phyloP scores from a whole-genome alignment of 176 grass and related monocot species.

The Carex myosuroides region DNA sequence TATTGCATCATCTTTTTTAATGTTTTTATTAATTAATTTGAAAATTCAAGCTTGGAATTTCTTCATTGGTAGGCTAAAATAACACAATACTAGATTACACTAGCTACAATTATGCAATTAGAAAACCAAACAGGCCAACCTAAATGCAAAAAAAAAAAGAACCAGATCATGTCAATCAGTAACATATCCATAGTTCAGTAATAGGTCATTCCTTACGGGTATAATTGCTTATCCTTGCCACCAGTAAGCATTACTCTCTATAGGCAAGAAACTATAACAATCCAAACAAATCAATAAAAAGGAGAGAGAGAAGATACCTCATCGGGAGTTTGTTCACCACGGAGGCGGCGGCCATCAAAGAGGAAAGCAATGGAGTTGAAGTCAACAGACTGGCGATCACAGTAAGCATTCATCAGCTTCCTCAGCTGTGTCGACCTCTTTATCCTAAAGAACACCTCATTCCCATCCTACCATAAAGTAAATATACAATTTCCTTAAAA shows the following conservation, averaged over 20 bases:
- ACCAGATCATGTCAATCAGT: neutral
- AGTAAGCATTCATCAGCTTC: conserved; percentile 78
- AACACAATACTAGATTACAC: neutral
- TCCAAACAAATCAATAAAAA: neutral
- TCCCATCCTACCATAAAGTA: conserved; percentile 46
- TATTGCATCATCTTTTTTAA: neutral
- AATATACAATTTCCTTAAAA: neutral
- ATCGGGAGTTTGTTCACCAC: conserved; percentile 82
- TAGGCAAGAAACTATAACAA: neutral
- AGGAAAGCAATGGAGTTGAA: conserved; percentile 69
- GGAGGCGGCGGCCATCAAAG: conserved; percentile 79
- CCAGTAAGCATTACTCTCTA: neutral
- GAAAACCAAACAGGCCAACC: neutral
- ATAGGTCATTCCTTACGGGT: neutral
- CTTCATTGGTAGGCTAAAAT: neutral
- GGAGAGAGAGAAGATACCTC: conserved; percentile 22
- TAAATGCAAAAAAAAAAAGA: neutral
- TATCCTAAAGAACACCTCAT: conserved; percentile 73
- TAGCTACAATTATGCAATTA: neutral
- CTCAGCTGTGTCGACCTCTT: conserved; percentile 71
- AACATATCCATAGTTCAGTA: neutral
- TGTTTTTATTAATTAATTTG: neutral
- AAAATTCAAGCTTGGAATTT: neutral
- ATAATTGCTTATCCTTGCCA: no score
- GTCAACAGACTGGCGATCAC: conserved; percentile 76